These are phyloP conservation scores for Amphichorda felina DNA, from an alignment of 2,329 filamentous ascomycete species.

Conservation along the genomic window DNA sequence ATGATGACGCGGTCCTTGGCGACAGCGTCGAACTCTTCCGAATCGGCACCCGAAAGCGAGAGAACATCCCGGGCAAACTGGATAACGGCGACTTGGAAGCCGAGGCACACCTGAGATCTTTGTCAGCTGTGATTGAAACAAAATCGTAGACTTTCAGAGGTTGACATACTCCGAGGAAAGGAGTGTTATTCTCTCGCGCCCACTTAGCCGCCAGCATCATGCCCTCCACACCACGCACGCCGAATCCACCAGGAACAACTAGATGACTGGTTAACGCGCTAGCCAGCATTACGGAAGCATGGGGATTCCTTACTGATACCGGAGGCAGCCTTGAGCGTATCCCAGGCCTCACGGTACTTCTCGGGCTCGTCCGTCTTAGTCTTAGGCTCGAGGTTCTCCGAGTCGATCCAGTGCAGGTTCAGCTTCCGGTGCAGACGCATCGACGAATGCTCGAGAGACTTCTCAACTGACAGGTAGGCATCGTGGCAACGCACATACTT, in stretches of 20 bases:
- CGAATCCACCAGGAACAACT: slow-evolving; percentile 74
- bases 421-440: slow-evolving; percentile 78
- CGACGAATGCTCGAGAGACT: slow-evolving; percentile 80
- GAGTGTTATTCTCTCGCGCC: slow-evolving; percentile 70
- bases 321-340: slow-evolving; percentile 57
- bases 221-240: slow-evolving; percentile 69
- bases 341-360: slow-evolving; percentile 78
- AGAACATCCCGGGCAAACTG: slow-evolving; percentile 74
- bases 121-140: no score
- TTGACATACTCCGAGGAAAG: slow-evolving; percentile 63
- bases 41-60: slow-evolving; percentile 44
- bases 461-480: slow-evolving; percentile 73
- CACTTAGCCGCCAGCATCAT: slow-evolving; percentile 84
- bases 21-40: slow-evolving; percentile 40
- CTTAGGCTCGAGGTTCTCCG: slow-evolving; percentile 66
- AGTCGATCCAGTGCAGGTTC: slow-evolving; percentile 74
- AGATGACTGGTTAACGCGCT: no score
- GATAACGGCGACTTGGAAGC: slow-evolving; percentile 87
- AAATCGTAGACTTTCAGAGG: no score
- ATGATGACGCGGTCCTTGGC: slow-evolving; percentile 65
- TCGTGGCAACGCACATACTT: slow-evolving; percentile 84
- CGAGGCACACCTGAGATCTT: slow-evolving; percentile 44
- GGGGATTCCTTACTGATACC: slow-evolving; percentile 37
- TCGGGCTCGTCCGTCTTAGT: slow-evolving; percentile 51
- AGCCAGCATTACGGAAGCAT: no score